Evolutionary conservation across 169 alveolate species (phyloP), one percentile per base, ranked within the genome.

Genomic region (Cryptosporidium bovis): DNA sequence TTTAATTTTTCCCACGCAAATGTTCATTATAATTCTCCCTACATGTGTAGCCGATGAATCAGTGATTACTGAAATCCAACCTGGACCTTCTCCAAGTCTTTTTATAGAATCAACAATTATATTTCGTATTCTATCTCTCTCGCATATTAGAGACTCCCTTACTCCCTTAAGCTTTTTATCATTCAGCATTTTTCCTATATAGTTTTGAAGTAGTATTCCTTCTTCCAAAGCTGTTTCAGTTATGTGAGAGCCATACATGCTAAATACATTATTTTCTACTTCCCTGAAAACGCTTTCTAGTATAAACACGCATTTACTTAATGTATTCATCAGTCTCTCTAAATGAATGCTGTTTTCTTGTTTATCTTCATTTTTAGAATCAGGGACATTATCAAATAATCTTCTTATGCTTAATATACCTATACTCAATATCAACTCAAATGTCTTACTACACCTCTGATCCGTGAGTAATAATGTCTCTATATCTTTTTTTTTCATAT

Each of bases 361-460:
- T 50, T 36, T 34, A 34, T 46, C 44, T 16, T 34, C 48, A 6
- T 58, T 66, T 16, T 31, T 12, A 18, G 44, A 27, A 20, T 60
- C 60, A 33, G 34, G 31, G 7, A 77, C 36, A n/a, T 53, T 34
- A n/a, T 56, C 69, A 24, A 77, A 44, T 15, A 77, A 34, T 62
- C 77, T 56, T 53, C 46, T 77, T 24, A 77, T 60, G 50, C 87
- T 34, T 62, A 77, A 60, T 40, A 62, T 77, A 62, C 51, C 64
- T 4, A 77, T 77, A 27, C 87, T 29, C 44, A 77, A 62, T 44
- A 77, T 77, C 31, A 77, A 31, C 44, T 77, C 87, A 56, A 77
- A 56, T 31, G 64, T 62, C 33, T 77, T 77, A 77, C 87, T 77
- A 20, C 87, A 77, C 18, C 87, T 77, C 46, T 77, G 87, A 44